Percentiles rank a stretch among this genome's conserved stretches.
These are phyloP conservation scores for Adansonia madagascariensis DNA, from an alignment of 441 rosid species.

Conservation along the genomic window DNA sequence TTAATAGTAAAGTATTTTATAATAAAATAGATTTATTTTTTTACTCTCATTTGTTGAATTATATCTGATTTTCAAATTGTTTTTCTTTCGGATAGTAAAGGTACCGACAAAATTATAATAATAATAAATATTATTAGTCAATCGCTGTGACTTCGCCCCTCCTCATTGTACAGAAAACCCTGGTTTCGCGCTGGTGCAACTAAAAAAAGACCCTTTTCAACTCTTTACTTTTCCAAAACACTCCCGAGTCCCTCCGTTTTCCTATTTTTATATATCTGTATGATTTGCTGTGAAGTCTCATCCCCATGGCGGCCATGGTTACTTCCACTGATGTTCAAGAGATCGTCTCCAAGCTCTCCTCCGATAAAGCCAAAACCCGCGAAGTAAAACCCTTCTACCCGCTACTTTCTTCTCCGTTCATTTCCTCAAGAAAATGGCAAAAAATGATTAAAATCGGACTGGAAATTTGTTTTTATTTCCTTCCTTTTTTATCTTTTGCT, in stretches of 20 bases:
- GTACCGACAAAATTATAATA: neutral
- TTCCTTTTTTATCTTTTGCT: slow-evolving; percentile 15
- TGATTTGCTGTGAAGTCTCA: slow-evolving; percentile 10
- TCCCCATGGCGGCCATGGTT: slow-evolving; percentile 44
- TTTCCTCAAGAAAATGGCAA: neutral
- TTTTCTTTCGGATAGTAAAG: too few relatives aligned
- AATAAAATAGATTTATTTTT: too few relatives aligned
- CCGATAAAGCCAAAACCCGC: slow-evolving; percentile 87
- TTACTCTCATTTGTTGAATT: too few relatives aligned
- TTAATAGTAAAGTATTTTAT: too few relatives aligned
- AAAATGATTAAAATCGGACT: neutral
- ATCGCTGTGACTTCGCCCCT: neutral
- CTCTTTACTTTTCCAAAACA: neutral
- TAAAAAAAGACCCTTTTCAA: neutral
- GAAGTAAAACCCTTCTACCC: slow-evolving; percentile 53
- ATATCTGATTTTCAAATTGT: too few relatives aligned
- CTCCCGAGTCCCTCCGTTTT: neutral
- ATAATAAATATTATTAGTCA: neutral
- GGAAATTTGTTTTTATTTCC: neutral
- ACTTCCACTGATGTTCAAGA: slow-evolving; percentile 81
- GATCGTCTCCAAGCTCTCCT: slow-evolving; percentile 82
- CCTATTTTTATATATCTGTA: neutral
- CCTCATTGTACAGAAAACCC: neutral
- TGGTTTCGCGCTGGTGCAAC: neutral
- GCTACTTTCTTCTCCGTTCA: slow-evolving; percentile 19